Base-by-base conservation (phyloP, 2,329 filamentous ascomycete species). In the Calonectria pseudoturangicola region DNA sequence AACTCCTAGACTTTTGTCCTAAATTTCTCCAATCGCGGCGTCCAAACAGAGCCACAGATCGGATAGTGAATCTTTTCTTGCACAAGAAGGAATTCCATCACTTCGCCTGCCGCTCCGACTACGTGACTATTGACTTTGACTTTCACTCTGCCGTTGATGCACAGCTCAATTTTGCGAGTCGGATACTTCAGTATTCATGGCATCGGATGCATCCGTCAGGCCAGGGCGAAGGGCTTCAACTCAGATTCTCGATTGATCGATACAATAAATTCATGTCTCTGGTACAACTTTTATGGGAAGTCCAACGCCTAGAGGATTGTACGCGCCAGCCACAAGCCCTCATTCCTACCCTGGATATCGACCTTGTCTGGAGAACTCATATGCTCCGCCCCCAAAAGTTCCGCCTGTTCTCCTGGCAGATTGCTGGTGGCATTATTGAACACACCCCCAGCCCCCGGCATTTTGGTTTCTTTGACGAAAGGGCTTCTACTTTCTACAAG, bases 361-460 rank as follows among this genome's bases (percentile, higher is more conserved):
- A 79, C 15, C 67, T 78, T 21, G 73, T 74, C 16, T 77, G 67
- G 71, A 76, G 73, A 66, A 78, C 75, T 12, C 76, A 79, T 28
- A 71, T 72, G 64, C 73, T 78, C n/a, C 60, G 36, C 1, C 73
- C 71, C 4, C 27, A 25, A n/a, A 70, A 72, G 30, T 73, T 73
- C 39, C 68, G 28, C 4, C 18, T 27, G 33, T 76, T 77, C 60
- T 77, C 66, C 8, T 36, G 30, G n/a, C 13, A 39, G 7, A 65
- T 58, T 45, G 36, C 68, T n/a, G 69, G 63, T 21, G 30, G 66
- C 13, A n/a, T 76, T n/a, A n/a, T 75, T 5, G 18, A 62, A 25
- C 64, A 58, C 65, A 66, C 69, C 43, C 74, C 77, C 50, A 73
- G 73, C 21, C 71, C 43, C 25, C 27, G 33, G 33, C 16, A 15